Base-by-base conservation (phyloP, 2,329 filamentous ascomycete species). In the Penicillium sp. region DNA sequence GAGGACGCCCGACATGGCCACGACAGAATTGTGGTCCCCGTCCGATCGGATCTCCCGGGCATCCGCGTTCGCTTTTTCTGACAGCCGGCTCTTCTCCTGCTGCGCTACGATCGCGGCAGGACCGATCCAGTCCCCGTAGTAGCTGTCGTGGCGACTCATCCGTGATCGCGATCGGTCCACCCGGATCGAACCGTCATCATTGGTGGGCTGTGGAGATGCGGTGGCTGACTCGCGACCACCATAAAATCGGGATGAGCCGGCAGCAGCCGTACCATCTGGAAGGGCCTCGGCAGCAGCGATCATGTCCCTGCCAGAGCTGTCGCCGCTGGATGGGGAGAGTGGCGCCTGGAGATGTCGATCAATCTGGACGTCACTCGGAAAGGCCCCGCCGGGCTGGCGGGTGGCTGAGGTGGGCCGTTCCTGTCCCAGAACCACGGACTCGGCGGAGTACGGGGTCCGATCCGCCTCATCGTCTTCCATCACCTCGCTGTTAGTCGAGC, bases 291-390 rank as follows among this genome's bases (percentile, higher is more conserved):
- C 83, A 52, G 85, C 84, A 58, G 85, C 86, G 67, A 85, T 81
- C 70, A 86, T 76, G 72, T 87, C 85, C 73, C 83, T 82, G 71
- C 88, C 87, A 69, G 91, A 93, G 77, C 89, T 92, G 78, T 88
- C 87, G 78, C 87, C 87, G 83, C 91, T 96, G 83, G 90, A 91
- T 63, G 90, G 90, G 73, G 91, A 92, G 75, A 88, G 82, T 74
- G 90, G 87, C 74, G 86, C 88, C 79, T 93, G 89, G 87, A 92
- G 88, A 83, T 90, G 89, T 82, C 91, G 88, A 78, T 93, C 90
- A 76, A 96, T 85, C 81, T 93, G 88, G 71, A 98, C 83, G 83
- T 97, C 93, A 80, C 91, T 96, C 80, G 94, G 94, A 82, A 99
- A 99, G 78, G 93, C 88, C 83, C 94, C 94, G 88, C 93, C 94